Conservation (phyloP, 2,329 filamentous ascomycete species). For the Acrodontium crateriforme region DNA sequence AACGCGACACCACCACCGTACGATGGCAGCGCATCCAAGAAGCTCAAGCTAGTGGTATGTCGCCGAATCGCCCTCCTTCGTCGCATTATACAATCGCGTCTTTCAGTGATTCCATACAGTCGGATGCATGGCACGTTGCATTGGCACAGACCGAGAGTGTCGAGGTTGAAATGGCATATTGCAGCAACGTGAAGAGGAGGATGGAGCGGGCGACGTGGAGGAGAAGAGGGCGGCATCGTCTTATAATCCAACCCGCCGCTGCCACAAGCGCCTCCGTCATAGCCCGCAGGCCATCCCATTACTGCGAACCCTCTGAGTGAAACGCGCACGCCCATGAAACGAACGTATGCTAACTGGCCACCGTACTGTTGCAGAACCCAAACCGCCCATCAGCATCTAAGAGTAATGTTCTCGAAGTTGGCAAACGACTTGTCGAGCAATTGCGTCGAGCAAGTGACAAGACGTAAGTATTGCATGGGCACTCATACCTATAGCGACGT, state of each 20-base stretch:
- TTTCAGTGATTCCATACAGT: no score
- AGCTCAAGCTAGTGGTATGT: slow-evolving; percentile 46
- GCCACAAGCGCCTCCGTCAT: slow-evolving; percentile 19
- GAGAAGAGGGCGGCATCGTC: slow-evolving; percentile 7
- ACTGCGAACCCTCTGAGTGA: no score
- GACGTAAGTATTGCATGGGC: slow-evolving; percentile 42
- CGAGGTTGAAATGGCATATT: no score
- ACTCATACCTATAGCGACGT: not conserved
- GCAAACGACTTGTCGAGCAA: slow-evolving; percentile 59
- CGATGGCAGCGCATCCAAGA: slow-evolving; percentile 43
- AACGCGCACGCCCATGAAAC: no score
- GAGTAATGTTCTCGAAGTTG: slow-evolving; percentile 40
- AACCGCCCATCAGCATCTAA: slow-evolving; percentile 10
- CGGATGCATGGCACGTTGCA: slow-evolving; percentile 1
- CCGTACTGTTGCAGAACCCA: slow-evolving; percentile 19
- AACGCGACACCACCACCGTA: slow-evolving; percentile 30
- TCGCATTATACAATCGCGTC: no score
- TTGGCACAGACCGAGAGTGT: slow-evolving; percentile 1
- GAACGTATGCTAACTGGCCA: no score
- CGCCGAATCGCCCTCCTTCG: slow-evolving; percentile 1
- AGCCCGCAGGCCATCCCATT: no score
- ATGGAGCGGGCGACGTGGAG: no score
- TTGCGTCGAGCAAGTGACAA: slow-evolving; percentile 69
- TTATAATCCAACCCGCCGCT: slow-evolving; percentile 9
- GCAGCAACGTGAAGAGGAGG: slow-evolving; percentile 10